Base-by-base conservation (phyloP, 805 yeast genomes). In the Jamesozyma spencerorum region DNA sequence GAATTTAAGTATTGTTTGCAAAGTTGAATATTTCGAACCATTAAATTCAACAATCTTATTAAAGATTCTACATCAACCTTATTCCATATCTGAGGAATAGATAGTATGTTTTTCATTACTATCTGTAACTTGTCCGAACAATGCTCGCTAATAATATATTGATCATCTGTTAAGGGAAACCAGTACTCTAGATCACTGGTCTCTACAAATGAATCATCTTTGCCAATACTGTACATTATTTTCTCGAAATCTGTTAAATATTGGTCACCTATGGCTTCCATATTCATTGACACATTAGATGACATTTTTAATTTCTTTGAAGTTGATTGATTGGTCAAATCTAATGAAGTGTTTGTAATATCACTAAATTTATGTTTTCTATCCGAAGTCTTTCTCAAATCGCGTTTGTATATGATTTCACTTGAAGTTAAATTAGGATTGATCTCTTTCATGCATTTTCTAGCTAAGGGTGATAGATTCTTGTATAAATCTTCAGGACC, bases 401-500 rank as follows among this genome's bases (percentile, higher is more conserved):
- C 19, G n/a, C 8, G 11, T 29, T 27, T 15, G 18, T 14, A 28
- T 15, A n/a, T n/a, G 12, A 31, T 31, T 20, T 27, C 34, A 8
- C 19, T 18, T 5, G 29, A 13, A 11, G 18, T 26, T 13, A 48
- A 38, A 11, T 34, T 36, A 3, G 42, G 32, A 14, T 37, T 39
- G 2, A 41, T 41, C 1, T 35, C 38, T 11, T 27, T 31, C 2
- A 57, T 32, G 34, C 46, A 44, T 26, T 37, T 35, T 24, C 32
- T 47, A 3, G 62, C 60, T 20, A 49, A 34, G 2, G 53, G 51
- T n/a, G 62, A 51, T 13, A 58, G 44, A 3, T 49, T 48, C 4
- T 47, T 45, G 15, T 46, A 42, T 17, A 57, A 28, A 27, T 43
- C 38, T 20, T n/a, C 19, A 14, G 36, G n/a, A 13, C 14, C 4